Base-by-base conservation (phyloP, 2,329 filamentous ascomycete species). In the Cladosporium phlei region DNA sequence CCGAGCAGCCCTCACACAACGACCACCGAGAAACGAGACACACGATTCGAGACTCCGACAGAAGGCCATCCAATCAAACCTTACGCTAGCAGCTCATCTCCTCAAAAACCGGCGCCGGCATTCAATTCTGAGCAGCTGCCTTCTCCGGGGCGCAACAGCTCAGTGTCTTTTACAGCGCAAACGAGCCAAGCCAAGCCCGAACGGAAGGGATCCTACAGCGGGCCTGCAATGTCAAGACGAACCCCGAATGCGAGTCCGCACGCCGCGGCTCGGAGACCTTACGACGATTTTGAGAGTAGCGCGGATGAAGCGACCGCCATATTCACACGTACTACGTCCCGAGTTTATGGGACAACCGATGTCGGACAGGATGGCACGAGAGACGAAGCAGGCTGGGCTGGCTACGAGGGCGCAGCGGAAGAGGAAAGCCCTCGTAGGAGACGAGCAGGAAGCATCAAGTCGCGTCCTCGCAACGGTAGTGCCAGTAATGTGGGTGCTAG, bases 221-320 rank as follows among this genome's bases (percentile, higher is more conserved):
- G 16, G 8, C 32, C 16, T 16, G 38, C 35, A 9, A 48, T 48
- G 46, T 43, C 30, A 39, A 48, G 46, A 22, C 51, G 20, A 9
- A 44, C 46, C 39, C 52, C 46, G 35, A 49, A 48, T 33, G 51
- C 42, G 28, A 51, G 32, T 39, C 51, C 44, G 38, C 51, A 20
- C 34, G 35, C 27, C 27, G 38, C 12, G 12, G 29, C 42, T 40
- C 19, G 46, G 6, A 35, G 20, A 20, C 17, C 30, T 7, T 12
- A 55, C 14, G 52, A 55, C 20, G 54, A 51, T n/a, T 54, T 39
- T 7, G 63, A 65, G 42, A 66, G 63, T 44, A 66, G 63, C 43
- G 64, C 63, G 28, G 66, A 69, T 46, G 69, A 72, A 51, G 67
- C 58, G 43, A 73, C 70, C 16, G 64, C 62, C 25, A 71, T 73